Base-by-base conservation (phyloP, 208 protist species). In the Acanthamoeba castellanii region DNA sequence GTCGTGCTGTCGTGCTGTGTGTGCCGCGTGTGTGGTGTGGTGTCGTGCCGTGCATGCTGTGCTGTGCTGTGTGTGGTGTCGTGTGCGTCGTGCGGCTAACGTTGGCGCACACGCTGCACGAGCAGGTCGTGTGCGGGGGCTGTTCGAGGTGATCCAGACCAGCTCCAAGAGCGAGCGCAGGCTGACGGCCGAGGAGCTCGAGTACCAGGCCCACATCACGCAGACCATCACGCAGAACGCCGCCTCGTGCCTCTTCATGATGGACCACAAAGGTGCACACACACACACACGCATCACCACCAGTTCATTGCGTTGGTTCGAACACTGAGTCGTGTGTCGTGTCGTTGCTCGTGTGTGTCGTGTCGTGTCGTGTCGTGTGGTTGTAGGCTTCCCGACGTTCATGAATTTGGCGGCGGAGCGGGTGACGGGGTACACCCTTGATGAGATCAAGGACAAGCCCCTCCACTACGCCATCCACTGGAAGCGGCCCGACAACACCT, bases 401-500 rank as follows among this genome's bases (percentile, higher is more conserved):
- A 78, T 78, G 70, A 78, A 78, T 42, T 27, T 78, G 13, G 70
- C 70, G 6, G 70, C 70, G n/a, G 70, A 78, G 70, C 70, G 70
- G 5, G 70, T 78, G 70, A 78, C 70, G 8, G 70, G 70, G 11
- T 78, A 78, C 70, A 78, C n/a, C 16, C 70, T 78, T 30, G 70
- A 78, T 42, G 70, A 78, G 70, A 78, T 78, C 34, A 78, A 78
- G 70, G 34, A 42, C 34, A 78, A 78, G 70, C 70, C 70, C 42
- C 70, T 78, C 18, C 70, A 78, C 34, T 78, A 78, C 18, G 70
- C 70, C 32, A n/a, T 78, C 11, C 70, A 78, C 70, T 78, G 70
- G 70, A 78, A 78, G 70, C 70, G 70, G 11, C 70, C 70, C n/a
- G 70, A 78, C 70, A 78, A 78, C 70, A 78, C 70, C 11, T 78